Evolutionary conservation across 1,284 basidiomycete genomes (phyloP), one percentile per base, ranked within the genome.

Genomic region (Ustilago crameri): DNA sequence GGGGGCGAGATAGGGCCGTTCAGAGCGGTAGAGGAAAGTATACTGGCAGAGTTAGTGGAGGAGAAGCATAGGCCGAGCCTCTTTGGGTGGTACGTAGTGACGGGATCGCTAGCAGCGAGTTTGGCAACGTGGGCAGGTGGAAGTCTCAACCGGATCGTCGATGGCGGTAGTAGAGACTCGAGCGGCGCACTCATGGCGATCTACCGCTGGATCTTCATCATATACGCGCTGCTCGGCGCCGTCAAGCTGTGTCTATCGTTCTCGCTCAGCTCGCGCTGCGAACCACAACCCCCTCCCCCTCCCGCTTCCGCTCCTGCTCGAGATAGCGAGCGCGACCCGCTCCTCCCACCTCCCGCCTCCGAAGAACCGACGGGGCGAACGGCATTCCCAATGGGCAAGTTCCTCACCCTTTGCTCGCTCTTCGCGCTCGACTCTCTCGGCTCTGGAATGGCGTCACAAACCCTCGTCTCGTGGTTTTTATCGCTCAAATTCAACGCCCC

Each of bases 351-450:
- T 7, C 30, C 30, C 30, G 7, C 7, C 30, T 7, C 30, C 30
- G 30, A 30, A 30, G 7, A 30, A 30, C 30, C 30, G 7, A 30
- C 30, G 30, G 2, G 24, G 20, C 8, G 47, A 20, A 35, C 34
- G 14, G 3, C 34, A 14, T 40, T 40, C 38, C 38, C 38, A 5
- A n/a, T 40, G 17, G 38, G 38, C 15, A 17, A 32, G n/a, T 52
- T 63, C 34, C 20, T 24, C 4, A 23, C 26, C 24, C 53, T 63
- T 14, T 63, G 60, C 54, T 5, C n/a, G 30, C 45, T 63, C 17
- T 63, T 63, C n/a, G 53, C 53, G 23, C 43, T 63, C 53, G 60
- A 63, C 34, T 63, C 60, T 9, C 34, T 63, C 1, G 60, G 44
- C 4, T 56, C 53, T 40, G 53, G 60, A 2, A 63, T 63, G 60